Base-by-base conservation (phyloP, 345 rosid species). In the Hypericum androsaemum region DNA sequence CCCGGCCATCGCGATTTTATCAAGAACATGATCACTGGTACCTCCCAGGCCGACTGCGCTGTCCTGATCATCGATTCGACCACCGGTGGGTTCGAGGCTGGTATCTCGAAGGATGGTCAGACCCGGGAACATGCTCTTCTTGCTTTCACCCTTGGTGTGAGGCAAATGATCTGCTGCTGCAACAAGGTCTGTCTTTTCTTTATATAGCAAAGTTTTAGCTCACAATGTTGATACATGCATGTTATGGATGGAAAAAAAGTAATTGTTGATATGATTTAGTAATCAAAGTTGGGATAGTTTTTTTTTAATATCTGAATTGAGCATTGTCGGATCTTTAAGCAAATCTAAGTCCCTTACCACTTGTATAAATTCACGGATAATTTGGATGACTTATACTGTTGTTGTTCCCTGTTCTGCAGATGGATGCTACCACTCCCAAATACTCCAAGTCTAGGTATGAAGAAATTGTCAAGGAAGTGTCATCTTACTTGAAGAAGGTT, bases 141-240 rank as follows among this genome's bases (percentile, higher is more conserved):
- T 46, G 50, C 50, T 6, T 46, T 46, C 50, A 46, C 50, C 50
- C 50, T 46, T 46, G 50, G 50, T 46, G 50, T 46, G 17, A 46
- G 22, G 50, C 50, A 46, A 8, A 46, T 46, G 50, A 46, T 46
- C 22, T 46, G 50, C 14, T 46, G 50, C 32, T 46, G 50, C 7
- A 46, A 46, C 50, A 46, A 46, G 50, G 50, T 46, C 32, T 22
- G 32, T 22, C 32, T 22, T 22, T 22, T 22, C 32, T 22, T 22
- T 22, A 22, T 22, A 1, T 22, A 1, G 32, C 32, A 22, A 22
- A 1, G 32, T 22, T 22, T 22, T 22, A 22, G n/a, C n/a, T n/a
- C 32, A 22, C 4, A 22, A 22, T 22, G 32, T n/a, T n/a, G n/a
- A n/a, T n/a, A n/a, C n/a, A n/a, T n/a, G n/a, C n/a, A n/a, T n/a